Evolutionary conservation across 2,329 filamentous ascomycete genomes (phyloP), one percentile per base, ranked within the genome.

Genomic region (Penicillium sp.): DNA sequence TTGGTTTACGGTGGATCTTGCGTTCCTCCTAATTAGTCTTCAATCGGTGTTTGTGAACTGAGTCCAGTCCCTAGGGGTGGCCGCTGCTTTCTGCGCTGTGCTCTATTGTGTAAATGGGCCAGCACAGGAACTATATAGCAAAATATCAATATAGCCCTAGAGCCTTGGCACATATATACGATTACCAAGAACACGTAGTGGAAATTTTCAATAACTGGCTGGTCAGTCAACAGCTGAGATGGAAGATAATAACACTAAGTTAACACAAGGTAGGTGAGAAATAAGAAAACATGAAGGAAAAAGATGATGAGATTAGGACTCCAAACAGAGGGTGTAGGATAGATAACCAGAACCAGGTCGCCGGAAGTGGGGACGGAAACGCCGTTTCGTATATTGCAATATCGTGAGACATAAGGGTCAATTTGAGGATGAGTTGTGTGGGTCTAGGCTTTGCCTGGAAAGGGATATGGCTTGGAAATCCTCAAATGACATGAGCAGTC

Each of bases 341-440:
- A 45, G 19, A 23, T 40, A 45, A 40, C 49, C 54, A 48, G 29
- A 38, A 54, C 63, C 50, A 59, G 23, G 57, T 60, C 62, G 49
- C 62, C 58, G 41, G 50, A 55, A 39, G 52, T 29, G 27, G 41
- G 31, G 51, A 57, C 29, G 51, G 46, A 57, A 63, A 67, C 65
- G 65, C 66, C 65, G 55, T 51, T 59, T 65, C 61, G 50, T 59
- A 63, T 54, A 62, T 62, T 45, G 54, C 33, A 50, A 60, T 50
- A 59, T 68, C 66, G 58, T 68, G 59, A 68, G 58, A 55, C 66
- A 65, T 68, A 53, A 65, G 50, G 49, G 61, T 62, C 59, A 62
- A 64, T 57, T 60, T 61, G 55, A 59, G 50, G 54, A 57, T 52
- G 49, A 27, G 27, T 51, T 54, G 39, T n/a, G 15, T 13, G 50